Evolutionary conservation across 108 stramenopile species (phyloP).

Genomic region (Conticribra weissflogii): DNA sequence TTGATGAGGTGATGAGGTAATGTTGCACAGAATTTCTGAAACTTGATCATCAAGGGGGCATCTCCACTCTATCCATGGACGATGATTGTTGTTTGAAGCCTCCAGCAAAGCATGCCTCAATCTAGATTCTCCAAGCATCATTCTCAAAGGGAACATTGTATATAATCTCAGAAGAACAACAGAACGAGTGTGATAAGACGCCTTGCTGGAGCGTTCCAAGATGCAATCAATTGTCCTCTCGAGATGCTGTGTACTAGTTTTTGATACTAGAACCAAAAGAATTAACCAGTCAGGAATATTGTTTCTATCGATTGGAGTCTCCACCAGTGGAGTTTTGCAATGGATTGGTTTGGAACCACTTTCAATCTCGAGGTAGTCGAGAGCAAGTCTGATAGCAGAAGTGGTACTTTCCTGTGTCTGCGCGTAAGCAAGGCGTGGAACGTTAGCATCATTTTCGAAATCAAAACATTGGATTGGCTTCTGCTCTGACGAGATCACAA

Average conservation of each 20-base stretch:
- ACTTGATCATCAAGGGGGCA: conserved; percentile 62
- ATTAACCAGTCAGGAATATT: conserved; percentile 53
- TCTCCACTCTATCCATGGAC: conserved; percentile 52
- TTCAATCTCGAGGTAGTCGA: conserved; percentile 3
- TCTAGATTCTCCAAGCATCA: conserved; percentile 51
- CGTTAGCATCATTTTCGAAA: conserved; percentile 1
- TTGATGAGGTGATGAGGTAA: conserved; percentile 26
- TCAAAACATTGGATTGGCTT: conserved; percentile 18
- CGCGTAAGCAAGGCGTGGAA: conserved; percentile 1
- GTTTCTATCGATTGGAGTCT: conserved; percentile 11
- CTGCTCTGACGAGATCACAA: conserved; percentile 45
- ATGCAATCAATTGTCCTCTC: conserved; percentile 35
- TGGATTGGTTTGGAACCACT: background rate
- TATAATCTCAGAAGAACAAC: conserved; percentile 60
- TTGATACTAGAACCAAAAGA: conserved; percentile 48
- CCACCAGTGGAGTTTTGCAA: background rate
- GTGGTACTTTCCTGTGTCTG: background rate
- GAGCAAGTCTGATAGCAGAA: conserved; percentile 7
- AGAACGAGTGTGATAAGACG: conserved; percentile 8
- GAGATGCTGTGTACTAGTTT: conserved; percentile 38
- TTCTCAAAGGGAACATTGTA: conserved; percentile 44
- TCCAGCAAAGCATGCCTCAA: conserved; percentile 50
- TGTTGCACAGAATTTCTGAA: conserved; percentile 43
- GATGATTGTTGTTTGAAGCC: conserved; percentile 34
- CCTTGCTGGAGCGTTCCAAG: conserved; percentile 30